phyloP scores from a whole-genome alignment of 2,329 filamentous ascomycete species.

The Fusarium sp. region DNA sequence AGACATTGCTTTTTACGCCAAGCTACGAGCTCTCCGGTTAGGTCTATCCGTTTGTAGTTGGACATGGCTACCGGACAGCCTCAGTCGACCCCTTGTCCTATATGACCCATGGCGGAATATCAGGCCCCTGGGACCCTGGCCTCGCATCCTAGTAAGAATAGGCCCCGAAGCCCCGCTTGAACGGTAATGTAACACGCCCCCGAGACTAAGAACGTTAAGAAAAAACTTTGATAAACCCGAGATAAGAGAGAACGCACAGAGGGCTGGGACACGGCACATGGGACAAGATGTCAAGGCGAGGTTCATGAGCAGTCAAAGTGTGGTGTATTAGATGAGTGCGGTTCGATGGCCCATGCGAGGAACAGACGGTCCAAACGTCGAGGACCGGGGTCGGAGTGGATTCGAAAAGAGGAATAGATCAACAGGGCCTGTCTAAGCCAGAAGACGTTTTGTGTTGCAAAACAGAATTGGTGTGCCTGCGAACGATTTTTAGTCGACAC shows the following conservation, averaged over 20 bases:
- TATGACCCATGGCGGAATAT: slow-evolving; percentile 34
- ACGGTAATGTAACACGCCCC: slow-evolving; percentile 29
- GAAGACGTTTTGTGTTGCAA: slow-evolving; percentile 19
- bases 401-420: slow-evolving; percentile 42
- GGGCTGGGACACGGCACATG: slow-evolving; percentile 19
- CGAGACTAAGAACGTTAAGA: slow-evolving; percentile 33
- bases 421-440: slow-evolving; percentile 35
- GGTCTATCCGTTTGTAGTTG: slow-evolving; percentile 37
- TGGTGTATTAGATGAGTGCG: not conserved
- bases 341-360: slow-evolving; percentile 22
- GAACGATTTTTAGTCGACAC: slow-evolving; percentile 31
- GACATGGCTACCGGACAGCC: slow-evolving; percentile 30
- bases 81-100: slow-evolving; percentile 39
- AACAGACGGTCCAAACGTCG: slow-evolving; percentile 31
- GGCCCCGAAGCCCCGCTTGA: slow-evolving; percentile 24
- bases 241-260: slow-evolving; percentile 30
- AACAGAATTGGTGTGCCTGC: slow-evolving; percentile 21
- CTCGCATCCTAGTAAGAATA: slow-evolving; percentile 20
- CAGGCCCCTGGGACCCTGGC: slow-evolving; percentile 23
- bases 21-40: slow-evolving; percentile 34
- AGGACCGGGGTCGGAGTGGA: slow-evolving; percentile 31
- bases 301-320: slow-evolving; percentile 24
- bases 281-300: slow-evolving; percentile 21
- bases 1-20: slow-evolving; percentile 39
- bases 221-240: slow-evolving; percentile 40